These are phyloP conservation scores for Blastocrithidia nonstop DNA, from an alignment of 208 protist genomes.

Conservation along the genomic window DNA sequence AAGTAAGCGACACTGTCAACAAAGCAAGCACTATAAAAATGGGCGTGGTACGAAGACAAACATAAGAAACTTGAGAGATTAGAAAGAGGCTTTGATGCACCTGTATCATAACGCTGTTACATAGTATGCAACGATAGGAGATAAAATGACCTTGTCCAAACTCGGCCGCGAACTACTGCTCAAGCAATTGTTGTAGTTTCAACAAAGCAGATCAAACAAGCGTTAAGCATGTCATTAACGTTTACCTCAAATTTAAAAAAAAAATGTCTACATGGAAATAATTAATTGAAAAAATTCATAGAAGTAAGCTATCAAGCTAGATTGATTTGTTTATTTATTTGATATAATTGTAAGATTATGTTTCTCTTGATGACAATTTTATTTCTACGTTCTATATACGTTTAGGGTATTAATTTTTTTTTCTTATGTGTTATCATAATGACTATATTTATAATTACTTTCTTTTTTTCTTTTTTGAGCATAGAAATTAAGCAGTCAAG, in stretches of 20 bases:
- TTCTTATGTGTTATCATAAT: background rate
- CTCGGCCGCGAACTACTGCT: conserved; percentile 55
- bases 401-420: conserved; percentile 1
- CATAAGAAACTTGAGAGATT: background rate
- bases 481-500: too few species aligned
- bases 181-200: conserved; percentile 19
- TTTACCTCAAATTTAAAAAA: too few species aligned
- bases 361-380: conserved; percentile 7
- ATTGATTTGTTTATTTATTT: background rate
- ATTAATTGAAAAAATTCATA: too few species aligned
- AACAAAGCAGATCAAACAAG: too few species aligned
- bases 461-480: background rate
- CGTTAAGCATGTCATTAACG: too few species aligned
- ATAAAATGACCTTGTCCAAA: conserved; percentile 14
- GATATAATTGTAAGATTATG: too few species aligned
- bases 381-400: background rate
- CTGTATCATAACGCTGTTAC: conserved; percentile 7
- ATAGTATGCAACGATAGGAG: conserved; percentile 19
- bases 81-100: background rate
- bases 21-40: too few species aligned
- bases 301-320: too few species aligned
- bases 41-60: background rate
- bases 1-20: too few species aligned
- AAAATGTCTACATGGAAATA: too few species aligned
- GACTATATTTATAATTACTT: background rate